phyloP scores from a whole-genome alignment of 192 early-diverging fungal genomes.

The Phycomyces nitens region DNA sequence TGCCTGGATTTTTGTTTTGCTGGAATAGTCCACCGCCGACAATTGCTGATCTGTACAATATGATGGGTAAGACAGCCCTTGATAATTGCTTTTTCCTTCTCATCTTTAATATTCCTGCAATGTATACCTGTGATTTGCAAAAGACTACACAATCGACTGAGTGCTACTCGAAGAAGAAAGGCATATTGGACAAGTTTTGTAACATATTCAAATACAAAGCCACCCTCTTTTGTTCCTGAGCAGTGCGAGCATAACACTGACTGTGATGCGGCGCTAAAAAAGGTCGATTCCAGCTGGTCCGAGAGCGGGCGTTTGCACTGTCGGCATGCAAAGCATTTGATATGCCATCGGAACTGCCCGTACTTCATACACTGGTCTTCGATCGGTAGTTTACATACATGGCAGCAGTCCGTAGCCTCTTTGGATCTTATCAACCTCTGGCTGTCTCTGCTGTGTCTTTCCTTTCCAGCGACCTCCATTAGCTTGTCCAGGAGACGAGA shows the following conservation, averaged over 20 bases:
- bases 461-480: constrained; percentile 56
- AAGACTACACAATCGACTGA: constrained; percentile 76
- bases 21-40: constrained; percentile 16
- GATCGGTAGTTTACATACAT: constrained; percentile 70
- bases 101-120: no score
- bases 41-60: constrained; percentile 14
- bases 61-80: neutral
- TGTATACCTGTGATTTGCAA: constrained; percentile 45
- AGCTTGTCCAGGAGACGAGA: constrained; percentile 75
- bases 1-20: constrained; percentile 10
- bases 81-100: no score
- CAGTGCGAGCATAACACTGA: constrained; percentile 14
- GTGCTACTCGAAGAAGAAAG: constrained; percentile 80
- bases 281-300: constrained; percentile 25
- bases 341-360: constrained; percentile 73
- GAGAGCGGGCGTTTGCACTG: constrained; percentile 48
- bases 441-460: constrained; percentile 24
- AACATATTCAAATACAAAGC: constrained; percentile 62
- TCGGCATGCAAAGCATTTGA: constrained; percentile 73
- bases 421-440: constrained; percentile 20
- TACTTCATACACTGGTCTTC: constrained; percentile 85
- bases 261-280: constrained; percentile 9
- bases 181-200: constrained; percentile 90
- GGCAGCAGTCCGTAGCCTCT: constrained; percentile 76
- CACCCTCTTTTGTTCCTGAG: constrained; percentile 13